A percentile compares a stretch with the other conserved stretches of the same genome.
Evolutionary conservation across 2,329 filamentous ascomycete genomes (phyloP).

Genomic region (Xylaria sp.): DNA sequence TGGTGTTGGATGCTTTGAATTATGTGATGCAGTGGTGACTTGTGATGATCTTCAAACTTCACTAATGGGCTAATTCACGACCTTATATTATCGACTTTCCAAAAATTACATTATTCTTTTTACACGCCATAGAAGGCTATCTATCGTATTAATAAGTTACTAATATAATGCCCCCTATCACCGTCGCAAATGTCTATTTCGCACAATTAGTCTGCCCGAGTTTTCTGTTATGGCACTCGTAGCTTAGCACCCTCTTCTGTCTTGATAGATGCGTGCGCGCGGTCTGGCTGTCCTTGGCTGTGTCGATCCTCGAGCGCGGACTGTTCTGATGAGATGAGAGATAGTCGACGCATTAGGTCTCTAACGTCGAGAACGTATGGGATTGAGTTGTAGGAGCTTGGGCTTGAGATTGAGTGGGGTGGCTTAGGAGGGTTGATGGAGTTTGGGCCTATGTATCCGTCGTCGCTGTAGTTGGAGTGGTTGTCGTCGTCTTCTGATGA

Average conservation of each 20-base stretch:
- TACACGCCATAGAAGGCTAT: neutral
- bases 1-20: neutral
- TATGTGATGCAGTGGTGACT: neutral
- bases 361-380: constrained; percentile 19
- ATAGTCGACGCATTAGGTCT: neutral
- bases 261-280: constrained; percentile 14
- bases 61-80: too few species aligned
- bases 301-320: neutral
- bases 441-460: neutral
- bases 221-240: constrained; percentile 8
- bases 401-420: constrained; percentile 12
- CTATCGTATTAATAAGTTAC: too few species aligned
- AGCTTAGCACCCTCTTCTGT: constrained; percentile 27
- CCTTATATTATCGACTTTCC: too few species aligned
- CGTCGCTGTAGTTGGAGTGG: constrained; percentile 28
- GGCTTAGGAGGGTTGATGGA: neutral
- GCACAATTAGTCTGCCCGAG: neutral
- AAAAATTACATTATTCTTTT: too few species aligned
- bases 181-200: too few species aligned
- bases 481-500: constrained; percentile 11
- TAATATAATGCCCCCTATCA: too few species aligned
- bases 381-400: constrained; percentile 33
- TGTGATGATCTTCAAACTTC: too few species aligned
- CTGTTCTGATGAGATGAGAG: neutral
- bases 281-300: constrained; percentile 1